These are phyloP conservation scores for Polymyxa betae DNA, from an alignment of 208 protist genomes.

Conservation along the genomic window DNA sequence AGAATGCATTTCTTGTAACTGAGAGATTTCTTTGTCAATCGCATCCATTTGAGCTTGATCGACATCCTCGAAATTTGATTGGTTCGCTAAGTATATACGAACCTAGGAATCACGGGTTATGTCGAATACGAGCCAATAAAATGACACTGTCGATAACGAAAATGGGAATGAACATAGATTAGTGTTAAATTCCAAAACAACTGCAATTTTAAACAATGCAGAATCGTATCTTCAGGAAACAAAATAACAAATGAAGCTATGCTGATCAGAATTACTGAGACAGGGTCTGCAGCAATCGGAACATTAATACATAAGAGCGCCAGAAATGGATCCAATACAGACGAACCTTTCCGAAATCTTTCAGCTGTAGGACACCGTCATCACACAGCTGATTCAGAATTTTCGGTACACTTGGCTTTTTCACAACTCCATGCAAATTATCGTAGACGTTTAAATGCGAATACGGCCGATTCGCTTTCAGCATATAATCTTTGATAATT, in stretches of 20 bases:
- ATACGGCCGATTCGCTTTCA: constrained; percentile 21
- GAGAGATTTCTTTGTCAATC: not conserved
- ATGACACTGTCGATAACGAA: too few species aligned
- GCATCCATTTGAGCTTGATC: constrained; percentile 33
- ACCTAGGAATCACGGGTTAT: too few species aligned
- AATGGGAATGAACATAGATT: too few species aligned
- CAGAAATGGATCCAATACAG: too few species aligned
- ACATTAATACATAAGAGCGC: too few species aligned
- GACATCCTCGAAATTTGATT: constrained; percentile 44
- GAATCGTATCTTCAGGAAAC: not conserved
- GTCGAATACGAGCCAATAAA: too few species aligned
- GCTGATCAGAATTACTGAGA: not conserved
- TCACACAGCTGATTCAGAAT: constrained; percentile 44
- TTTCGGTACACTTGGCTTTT: constrained; percentile 29
- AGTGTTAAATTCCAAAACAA: not conserved
- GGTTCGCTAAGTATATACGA: constrained; percentile 38
- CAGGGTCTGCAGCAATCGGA: too few species aligned
- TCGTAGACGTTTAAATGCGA: constrained; percentile 43
- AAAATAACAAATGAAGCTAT: not conserved
- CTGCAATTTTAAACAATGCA: not conserved
- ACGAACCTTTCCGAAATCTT: constrained; percentile 52
- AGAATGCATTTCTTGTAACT: not conserved
- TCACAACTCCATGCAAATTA: constrained; percentile 35
- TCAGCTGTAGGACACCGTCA: not conserved
- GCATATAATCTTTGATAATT: constrained; percentile 37